Conservation (phyloP, 1,284 basidiomycete species). For the Ganoderma boninense region DNA sequence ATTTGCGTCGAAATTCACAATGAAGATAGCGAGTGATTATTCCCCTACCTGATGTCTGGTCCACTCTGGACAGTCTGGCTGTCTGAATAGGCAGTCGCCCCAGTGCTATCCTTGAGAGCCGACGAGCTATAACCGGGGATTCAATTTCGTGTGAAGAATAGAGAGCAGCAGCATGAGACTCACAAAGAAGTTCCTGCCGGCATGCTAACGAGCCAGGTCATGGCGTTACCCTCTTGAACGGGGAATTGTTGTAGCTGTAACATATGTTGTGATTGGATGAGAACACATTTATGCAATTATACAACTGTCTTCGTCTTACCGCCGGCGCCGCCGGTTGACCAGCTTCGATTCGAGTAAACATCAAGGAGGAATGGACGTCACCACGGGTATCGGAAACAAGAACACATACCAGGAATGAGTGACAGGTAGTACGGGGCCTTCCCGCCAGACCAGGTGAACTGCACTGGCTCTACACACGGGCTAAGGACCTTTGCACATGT, state of each 20-base stretch:
- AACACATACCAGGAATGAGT: conserved; percentile 61
- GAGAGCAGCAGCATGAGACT: conserved; percentile 35
- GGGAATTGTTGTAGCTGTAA: conserved; percentile 64
- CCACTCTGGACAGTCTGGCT: conserved; percentile 59
- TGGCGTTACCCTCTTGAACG: conserved; percentile 49
- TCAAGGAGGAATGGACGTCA: neutral
- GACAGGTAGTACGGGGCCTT: conserved; percentile 69
- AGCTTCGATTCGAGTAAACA: conserved; percentile 44
- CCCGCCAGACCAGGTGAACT: conserved; percentile 66
- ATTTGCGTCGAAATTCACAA: neutral
- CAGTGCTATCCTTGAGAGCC: conserved; percentile 66
- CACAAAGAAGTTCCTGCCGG: conserved; percentile 62
- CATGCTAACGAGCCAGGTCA: conserved; percentile 74
- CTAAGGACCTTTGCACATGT: neutral
- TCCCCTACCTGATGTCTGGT: conserved; percentile 45
- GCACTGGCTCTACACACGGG: conserved; percentile 58
- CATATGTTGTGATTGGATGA: neutral
- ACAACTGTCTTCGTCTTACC: conserved; percentile 45
- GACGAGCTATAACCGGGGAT: conserved; percentile 51
- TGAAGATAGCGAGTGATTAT: neutral
- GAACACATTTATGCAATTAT: neutral
- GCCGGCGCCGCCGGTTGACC: conserved; percentile 63
- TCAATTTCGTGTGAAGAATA: conserved; percentile 8
- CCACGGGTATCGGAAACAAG: neutral
- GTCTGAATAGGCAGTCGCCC: conserved; percentile 62